Evolutionary conservation across 805 yeast genomes (phyloP), one percentile per base, ranked within the genome.

Genomic region (Ogataea dorogensis): DNA sequence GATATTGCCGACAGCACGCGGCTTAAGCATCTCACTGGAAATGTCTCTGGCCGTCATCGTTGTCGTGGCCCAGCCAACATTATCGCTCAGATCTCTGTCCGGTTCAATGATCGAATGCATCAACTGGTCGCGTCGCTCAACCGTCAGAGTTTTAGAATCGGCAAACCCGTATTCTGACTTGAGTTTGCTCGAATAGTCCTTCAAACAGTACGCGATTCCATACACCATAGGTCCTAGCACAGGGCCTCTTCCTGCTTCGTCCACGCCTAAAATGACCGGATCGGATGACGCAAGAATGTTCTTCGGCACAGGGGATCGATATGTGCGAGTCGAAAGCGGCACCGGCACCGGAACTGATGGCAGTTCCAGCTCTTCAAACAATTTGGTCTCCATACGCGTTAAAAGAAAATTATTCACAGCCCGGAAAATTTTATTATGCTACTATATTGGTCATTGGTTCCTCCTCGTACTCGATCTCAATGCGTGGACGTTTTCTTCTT

Each of bases 161-260:
- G 91, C 96, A 63, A 93, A 93, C 11, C 88, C 96, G 47, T 76
- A 81, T 20, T 71, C 63, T 7, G 36, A 27, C 17, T 73, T 71
- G 33, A 82, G 68, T 13, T 70, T 55, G 1, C 61, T 53, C 19
- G 68, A 71, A 38, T 75, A 84, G 0, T 64, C 58, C 31, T 71
- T 68, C 9, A 79, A 61, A 44, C 95, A 81, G 55, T 87, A 93
- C 3, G 93, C 79, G 5, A 87, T 68, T 3, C 95, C 95, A 54
- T 93, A 93, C 2, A 93, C 98, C 98, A 93, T 93, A 0, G 98
- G 95, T 0, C 98, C 98, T 25, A 94, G 53, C 0, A 94, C 97
- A 0, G 99, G 99, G 0, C 99, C 99, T 47, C 99, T 71, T 1
- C 99, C 99, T 0, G 99, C 99, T 58, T 93, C 99, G 59, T 93